phyloP scores from a whole-genome alignment of 345 rosid genomes.

The Citrus glauca region DNA sequence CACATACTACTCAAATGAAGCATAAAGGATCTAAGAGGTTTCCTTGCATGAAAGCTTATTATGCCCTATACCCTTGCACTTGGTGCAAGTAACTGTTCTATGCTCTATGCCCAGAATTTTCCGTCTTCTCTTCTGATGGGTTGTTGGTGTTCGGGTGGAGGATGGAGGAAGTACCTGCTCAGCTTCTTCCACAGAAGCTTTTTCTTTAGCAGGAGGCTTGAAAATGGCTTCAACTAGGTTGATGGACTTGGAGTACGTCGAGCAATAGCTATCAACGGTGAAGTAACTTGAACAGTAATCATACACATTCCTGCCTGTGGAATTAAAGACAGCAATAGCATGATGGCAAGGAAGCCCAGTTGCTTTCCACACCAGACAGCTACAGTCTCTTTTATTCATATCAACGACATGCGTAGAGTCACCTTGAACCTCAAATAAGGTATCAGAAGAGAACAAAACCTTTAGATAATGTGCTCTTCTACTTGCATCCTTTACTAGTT shows the following conservation, averaged over 20 bases:
- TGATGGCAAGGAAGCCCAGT: constrained; percentile 80
- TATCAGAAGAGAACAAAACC: constrained; percentile 77
- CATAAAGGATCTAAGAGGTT: constrained; percentile 11
- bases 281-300: constrained; percentile 67
- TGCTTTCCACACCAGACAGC: constrained; percentile 68
- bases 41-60: constrained; percentile 80
- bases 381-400: constrained; percentile 54
- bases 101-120: constrained; percentile 39
- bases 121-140: constrained; percentile 42
- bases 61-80: constrained; percentile 81
- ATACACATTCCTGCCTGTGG: constrained; percentile 41
- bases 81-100: constrained; percentile 62
- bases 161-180: constrained; percentile 59
- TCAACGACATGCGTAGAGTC: constrained; percentile 68
- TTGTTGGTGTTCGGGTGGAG: constrained; percentile 32
- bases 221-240: constrained; percentile 30
- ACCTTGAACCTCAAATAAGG: constrained; percentile 86
- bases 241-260: constrained; percentile 49
- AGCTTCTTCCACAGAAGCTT: constrained; percentile 23
- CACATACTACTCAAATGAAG: neutral
- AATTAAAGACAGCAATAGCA: constrained; percentile 70
- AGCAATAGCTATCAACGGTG: constrained; percentile 49
- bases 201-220: constrained; percentile 24
- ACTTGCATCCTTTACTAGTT: constrained; percentile 52
- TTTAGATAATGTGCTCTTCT: constrained; percentile 39